Evolutionary conservation across 768 basidiomycete genomes (phyloP), one percentile per base, ranked within the genome.

Genomic region (Butyriboletus loyo): DNA sequence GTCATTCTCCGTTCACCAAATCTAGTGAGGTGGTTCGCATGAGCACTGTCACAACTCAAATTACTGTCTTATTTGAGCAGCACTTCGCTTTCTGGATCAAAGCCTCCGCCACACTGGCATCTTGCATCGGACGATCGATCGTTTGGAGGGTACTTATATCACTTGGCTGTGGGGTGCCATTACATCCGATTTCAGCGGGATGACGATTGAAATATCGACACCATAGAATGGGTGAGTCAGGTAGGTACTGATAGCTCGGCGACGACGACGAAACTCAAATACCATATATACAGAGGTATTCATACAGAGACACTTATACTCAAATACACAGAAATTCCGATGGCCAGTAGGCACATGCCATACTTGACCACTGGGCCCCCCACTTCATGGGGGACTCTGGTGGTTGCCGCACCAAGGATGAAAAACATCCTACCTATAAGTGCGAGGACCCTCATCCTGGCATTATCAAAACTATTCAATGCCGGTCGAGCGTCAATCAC

Each of bases 401-500:
- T 11, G 21, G 21, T 21, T 21, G 30, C 31, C 11, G 38, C 14
- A 27, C 22, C 4, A 19, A 49, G 4, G 1, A 13, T 9, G 2
- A 24, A 11, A 24, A 56, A 17, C 6, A 52, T 44, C 35, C 36
- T 52, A 7, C 50, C 32, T 4, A 31, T 7, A 13, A 50, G 10
- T 3, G 49, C 40, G 5, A 52, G 25, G n/a, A 35, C 11, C 44
- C 56, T 57, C 56, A 53, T 52, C 42, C 32, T 47, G 19, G 35
- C 22, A 10, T 57, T 58, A 44, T 57, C 40, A 25, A 52, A 14
- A 19, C 42, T 46, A n/a, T 57, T 44, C 44, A 57, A 32, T 6
- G 50, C 56, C 2, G 43, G 57, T 19, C 46, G 50, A n/a, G 42
- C 42, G 15, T 58, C 50, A 7, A 58, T 35, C 7, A 53, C 34